Conservation (phyloP, 1,139 yeast genomes). For the Tardiomyces blankii region DNA sequence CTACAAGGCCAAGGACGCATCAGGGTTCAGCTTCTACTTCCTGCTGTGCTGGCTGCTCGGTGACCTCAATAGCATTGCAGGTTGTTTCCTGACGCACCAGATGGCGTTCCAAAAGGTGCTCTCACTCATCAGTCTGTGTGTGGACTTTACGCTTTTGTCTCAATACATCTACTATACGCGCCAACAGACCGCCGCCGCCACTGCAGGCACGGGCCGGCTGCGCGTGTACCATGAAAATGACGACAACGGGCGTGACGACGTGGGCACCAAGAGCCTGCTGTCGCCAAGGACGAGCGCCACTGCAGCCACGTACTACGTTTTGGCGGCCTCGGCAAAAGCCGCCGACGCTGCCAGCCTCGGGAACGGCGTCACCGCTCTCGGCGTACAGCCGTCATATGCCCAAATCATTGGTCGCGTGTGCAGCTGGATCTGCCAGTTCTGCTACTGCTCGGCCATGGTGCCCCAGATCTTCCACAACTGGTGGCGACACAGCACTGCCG, state of each 20-base stretch:
- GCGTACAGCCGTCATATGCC: conserved; percentile 3
- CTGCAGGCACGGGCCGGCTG: not conserved
- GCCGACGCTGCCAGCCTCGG: not conserved
- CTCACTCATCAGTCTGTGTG: conserved; percentile 15
- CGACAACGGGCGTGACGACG: not conserved
- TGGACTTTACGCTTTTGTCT: conserved; percentile 17
- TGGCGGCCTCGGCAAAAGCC: not conserved
- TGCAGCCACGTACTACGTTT: not conserved
- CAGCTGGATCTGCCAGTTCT: conserved; percentile 72
- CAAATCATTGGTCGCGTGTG: conserved; percentile 40
- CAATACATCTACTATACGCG: conserved; percentile 19
- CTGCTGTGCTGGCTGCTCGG: conserved; percentile 22
- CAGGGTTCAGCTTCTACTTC: conserved; percentile 23
- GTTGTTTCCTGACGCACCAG: conserved; percentile 22
- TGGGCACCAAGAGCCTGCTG: not conserved
- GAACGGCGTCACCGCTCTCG: conserved; percentile 1
- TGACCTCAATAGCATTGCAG: conserved; percentile 21
- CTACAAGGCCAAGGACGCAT: conserved; percentile 17
- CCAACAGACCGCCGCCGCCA: conserved; percentile 2
- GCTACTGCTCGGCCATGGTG: conserved; percentile 63
- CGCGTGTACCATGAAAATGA: conserved; percentile 1
- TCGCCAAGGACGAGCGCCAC: not conserved
- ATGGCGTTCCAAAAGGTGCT: conserved; percentile 22
- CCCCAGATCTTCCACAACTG: conserved; percentile 75
- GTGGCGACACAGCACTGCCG: conserved; percentile 67